Conservation (phyloP, 345 rosid genomes). For the Gossypium herbaceum region DNA sequence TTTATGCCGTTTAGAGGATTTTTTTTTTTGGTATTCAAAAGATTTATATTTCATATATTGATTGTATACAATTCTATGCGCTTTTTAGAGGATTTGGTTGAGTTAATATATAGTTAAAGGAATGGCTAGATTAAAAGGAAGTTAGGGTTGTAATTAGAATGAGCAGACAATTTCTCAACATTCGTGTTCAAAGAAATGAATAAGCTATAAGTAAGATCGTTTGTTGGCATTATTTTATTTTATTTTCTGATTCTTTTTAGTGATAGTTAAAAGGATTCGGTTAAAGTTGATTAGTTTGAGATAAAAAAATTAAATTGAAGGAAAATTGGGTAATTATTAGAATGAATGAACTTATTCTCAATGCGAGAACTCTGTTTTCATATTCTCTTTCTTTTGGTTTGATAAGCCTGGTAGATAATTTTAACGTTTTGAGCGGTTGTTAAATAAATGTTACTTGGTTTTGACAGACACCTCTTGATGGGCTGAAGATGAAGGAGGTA, state of each 20-base stretch:
- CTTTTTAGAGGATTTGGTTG: not conserved
- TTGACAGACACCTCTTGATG: conserved; percentile 61
- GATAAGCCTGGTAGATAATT: not conserved
- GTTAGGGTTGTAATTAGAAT: not conserved
- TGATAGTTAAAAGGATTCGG: not conserved
- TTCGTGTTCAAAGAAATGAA: not conserved
- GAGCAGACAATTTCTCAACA: not conserved
- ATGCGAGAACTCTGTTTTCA: not conserved
- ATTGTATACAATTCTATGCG: not conserved
- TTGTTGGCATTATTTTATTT: not conserved
- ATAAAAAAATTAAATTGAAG: not conserved
- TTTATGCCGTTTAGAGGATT: not conserved
- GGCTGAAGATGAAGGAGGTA: conserved; percentile 76
- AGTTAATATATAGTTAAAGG: not conserved
- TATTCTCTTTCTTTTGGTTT: not conserved
- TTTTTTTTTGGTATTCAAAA: too few relatives aligned
- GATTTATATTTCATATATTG: too few relatives aligned
- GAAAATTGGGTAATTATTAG: not conserved
- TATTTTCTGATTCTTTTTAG: not conserved
- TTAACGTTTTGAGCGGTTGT: not conserved
- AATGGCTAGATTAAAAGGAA: not conserved
- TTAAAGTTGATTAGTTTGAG: not conserved
- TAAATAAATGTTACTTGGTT: not conserved
- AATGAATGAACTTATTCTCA: not conserved
- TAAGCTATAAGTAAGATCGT: not conserved